phyloP scores from a whole-genome alignment of 2,329 filamentous ascomycete genomes.

The Teratosphaeria nubilosa region DNA sequence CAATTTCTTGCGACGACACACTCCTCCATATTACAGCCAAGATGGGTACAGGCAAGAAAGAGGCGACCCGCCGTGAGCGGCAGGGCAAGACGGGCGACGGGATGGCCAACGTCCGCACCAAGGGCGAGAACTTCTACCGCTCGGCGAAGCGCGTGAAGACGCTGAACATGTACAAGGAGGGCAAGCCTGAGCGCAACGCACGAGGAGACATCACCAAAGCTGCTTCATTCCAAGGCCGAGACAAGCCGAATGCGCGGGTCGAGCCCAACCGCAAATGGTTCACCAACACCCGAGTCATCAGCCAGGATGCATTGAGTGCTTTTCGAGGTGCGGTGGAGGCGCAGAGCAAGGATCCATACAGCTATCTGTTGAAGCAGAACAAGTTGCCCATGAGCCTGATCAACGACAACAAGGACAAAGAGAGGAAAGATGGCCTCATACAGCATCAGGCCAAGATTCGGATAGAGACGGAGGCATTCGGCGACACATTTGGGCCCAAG shows the following conservation, averaged over 20 bases:
- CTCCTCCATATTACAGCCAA: conserved; percentile 14
- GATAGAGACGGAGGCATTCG: conserved; percentile 76
- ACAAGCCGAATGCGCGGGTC: conserved; percentile 72
- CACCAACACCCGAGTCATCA: conserved; percentile 82
- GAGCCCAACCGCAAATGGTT: conserved; percentile 99
- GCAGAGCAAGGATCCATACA: conserved; percentile 80
- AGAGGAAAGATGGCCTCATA: conserved; percentile 66
- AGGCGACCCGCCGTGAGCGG: conserved; percentile 68
- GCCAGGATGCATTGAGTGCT: conserved; percentile 72
- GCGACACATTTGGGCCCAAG: conserved; percentile 86
- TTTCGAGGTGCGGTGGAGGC: conserved; percentile 91
- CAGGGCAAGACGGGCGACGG: conserved; percentile 79
- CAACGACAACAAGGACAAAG: conserved; percentile 57
- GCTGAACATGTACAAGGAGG: conserved; percentile 84
- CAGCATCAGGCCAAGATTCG: conserved; percentile 91
- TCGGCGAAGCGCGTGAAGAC: conserved; percentile 73
- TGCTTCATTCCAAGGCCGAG: conserved; percentile 72
- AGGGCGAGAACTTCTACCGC: conserved; percentile 97
- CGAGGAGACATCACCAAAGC: conserved; percentile 75
- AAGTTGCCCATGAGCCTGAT: conserved; percentile 96
- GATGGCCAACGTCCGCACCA: conserved; percentile 81
- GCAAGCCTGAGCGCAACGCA: conserved; percentile 71
- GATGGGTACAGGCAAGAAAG: conserved; percentile 92
- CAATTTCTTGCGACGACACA: not conserved
- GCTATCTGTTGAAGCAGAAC: conserved; percentile 90